A percentile compares a stretch with the other conserved stretches of the same genome.
Conservation (phyloP, 805 yeast genomes). For the Gaillardinia entomophila region DNA sequence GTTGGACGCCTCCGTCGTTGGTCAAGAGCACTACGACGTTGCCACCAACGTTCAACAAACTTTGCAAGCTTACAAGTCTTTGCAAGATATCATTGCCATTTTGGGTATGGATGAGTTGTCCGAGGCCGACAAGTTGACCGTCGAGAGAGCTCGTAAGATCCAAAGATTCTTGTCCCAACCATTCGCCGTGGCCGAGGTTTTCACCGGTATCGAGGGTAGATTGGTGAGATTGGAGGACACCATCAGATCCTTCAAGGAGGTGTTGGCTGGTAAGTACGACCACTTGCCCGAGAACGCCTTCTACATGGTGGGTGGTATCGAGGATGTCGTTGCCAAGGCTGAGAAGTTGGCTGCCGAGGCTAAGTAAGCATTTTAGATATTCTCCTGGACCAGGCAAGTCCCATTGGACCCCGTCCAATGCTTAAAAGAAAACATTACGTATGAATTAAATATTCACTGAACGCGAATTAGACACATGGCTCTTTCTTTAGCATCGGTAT, state of each 20-base stretch:
- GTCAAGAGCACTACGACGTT: conserved; percentile 96
- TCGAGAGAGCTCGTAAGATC: conserved; percentile 99
- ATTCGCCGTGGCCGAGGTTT: conserved; percentile 98
- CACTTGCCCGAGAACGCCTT: conserved; percentile 98
- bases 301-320: conserved; percentile 99
- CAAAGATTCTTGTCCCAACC: conserved; percentile 99
- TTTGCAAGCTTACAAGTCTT: conserved; percentile 98
- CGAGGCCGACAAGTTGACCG: conserved; percentile 96
- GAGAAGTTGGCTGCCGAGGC: conserved; percentile 96
- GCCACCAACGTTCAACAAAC: conserved; percentile 97
- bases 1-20: conserved; percentile 94
- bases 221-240: conserved; percentile 97
- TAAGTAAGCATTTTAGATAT: conserved; percentile 48
- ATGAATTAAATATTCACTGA: too few relatives aligned
- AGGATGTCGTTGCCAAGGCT: conserved; percentile 97
- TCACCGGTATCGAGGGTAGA: conserved; percentile 99
- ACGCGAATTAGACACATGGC: too few relatives aligned
- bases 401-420: too few relatives aligned
- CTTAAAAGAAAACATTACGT: neutral
- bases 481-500: neutral
- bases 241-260: conserved; percentile 90
- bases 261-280: conserved; percentile 97
- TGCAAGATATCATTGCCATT: conserved; percentile 99
- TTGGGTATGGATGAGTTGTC: conserved; percentile 99
- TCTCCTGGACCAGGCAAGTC: too few relatives aligned